Evolutionary conservation across 371 early-diverging fungal species (phyloP).

Genomic region (Funneliformis caledonium): DNA sequence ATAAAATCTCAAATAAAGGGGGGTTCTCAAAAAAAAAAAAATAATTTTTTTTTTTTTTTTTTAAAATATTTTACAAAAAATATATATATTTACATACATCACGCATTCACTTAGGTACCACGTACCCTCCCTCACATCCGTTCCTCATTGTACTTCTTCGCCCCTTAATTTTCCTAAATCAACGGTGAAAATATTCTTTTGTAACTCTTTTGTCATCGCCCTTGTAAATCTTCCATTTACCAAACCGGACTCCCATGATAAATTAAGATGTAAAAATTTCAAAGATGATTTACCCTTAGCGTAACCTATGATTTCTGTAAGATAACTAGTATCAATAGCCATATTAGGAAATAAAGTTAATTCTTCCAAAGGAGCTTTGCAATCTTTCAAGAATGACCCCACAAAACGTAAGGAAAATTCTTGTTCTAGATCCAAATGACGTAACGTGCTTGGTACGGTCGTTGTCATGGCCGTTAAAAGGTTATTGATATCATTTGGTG

Average conservation of each 20-base stretch:
- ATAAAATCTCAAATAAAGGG: too few species aligned
- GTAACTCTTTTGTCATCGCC: background rate
- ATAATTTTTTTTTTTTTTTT: too few species aligned
- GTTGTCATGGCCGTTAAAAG: background rate
- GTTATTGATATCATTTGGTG: background rate
- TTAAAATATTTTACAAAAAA: too few species aligned
- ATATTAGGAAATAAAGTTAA: constrained; percentile 20
- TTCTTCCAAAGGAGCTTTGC: background rate
- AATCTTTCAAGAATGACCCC: background rate
- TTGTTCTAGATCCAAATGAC: constrained; percentile 4
- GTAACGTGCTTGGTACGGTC: background rate
- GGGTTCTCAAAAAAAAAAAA: too few species aligned
- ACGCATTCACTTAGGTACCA: too few species aligned
- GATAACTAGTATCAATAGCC: background rate
- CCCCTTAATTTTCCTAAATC: constrained; percentile 1
- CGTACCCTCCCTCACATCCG: too few species aligned
- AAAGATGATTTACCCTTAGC: background rate
- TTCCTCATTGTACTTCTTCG: background rate
- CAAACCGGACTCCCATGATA: constrained; percentile 17
- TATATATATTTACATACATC: too few species aligned
- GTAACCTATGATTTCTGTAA: background rate
- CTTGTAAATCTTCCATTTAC: background rate
- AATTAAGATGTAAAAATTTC: constrained; percentile 14
- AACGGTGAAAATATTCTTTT: background rate
- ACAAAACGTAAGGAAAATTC: background rate